Conservation (phyloP, 1,284 basidiomycete genomes). For the Cutaneotrichosporon mucoides region DNA sequence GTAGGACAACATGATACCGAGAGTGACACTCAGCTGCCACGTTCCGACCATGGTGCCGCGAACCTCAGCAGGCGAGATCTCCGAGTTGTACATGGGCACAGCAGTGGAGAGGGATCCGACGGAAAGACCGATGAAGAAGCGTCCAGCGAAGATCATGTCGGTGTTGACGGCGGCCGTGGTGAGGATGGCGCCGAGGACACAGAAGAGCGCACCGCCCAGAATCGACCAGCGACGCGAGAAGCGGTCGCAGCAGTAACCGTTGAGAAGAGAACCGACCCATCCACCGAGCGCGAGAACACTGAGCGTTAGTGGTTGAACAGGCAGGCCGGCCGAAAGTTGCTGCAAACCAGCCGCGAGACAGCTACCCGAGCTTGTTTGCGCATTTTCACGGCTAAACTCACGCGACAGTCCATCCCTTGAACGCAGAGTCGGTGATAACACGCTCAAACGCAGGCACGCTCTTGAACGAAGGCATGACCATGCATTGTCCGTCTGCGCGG, state of each 20-base stretch:
- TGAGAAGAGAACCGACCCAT: conserved; percentile 24
- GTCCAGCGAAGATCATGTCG: conserved; percentile 22
- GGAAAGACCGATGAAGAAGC: conserved; percentile 27
- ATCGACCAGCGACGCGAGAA: conserved; percentile 25
- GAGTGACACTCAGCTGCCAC: conserved; percentile 69
- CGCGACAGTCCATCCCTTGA: conserved; percentile 22
- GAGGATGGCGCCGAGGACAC: conserved; percentile 21
- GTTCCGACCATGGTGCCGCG: conserved; percentile 66
- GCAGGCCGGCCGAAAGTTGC: too few relatives aligned
- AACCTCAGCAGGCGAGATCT: conserved; percentile 63
- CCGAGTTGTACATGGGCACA: conserved; percentile 58
- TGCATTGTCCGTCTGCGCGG: conserved; percentile 19
- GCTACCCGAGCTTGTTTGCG: too few relatives aligned
- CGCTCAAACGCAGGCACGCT: conserved; percentile 11
- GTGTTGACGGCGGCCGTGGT: conserved; percentile 20
- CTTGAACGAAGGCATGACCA: conserved; percentile 24
- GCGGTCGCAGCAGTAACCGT: conserved; percentile 24
- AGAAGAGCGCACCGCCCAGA: conserved; percentile 22
- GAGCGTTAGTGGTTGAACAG: background rate
- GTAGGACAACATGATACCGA: conserved; percentile 55
- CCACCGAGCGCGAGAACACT: conserved; percentile 22
- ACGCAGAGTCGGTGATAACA: conserved; percentile 15
- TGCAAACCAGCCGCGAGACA: too few relatives aligned
- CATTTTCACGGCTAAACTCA: background rate
- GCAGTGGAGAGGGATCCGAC: conserved; percentile 70